Base-by-base conservation (phyloP, 805 yeast genomes). In the Kregervanrija fluxuum region DNA sequence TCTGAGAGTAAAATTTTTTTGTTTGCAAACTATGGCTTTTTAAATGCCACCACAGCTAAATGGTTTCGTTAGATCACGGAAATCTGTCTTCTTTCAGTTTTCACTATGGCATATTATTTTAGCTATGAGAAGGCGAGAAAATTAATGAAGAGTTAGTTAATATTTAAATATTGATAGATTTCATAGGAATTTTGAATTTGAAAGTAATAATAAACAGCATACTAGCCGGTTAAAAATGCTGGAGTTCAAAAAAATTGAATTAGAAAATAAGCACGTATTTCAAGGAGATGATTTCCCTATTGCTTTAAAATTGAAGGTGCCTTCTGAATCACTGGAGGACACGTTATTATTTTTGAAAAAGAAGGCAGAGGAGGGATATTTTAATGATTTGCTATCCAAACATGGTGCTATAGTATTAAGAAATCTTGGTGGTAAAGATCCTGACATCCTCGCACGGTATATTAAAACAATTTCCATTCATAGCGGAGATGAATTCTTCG, bases 251-350 rank as follows among this genome's bases (percentile, higher is more conserved):
- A 52, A 74, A 74, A 45, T 79, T 76, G 65, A 77, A 75, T 55
- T 73, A 67, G 56, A 61, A 61, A 30, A 89, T 82, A 54, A 79
- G 80, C n/a, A 88, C 69, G 54, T 67, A 82, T 46, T 73, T 81
- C 44, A 53, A 55, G 3, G 53, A 48, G 1, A 48, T 45, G 38
- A 36, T 5, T 36, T 36, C 3, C 38, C 38, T 4, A 30, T 36
- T 36, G 38, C 38, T 17, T 36, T 36, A 11, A 12, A 30, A 17
- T 14, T 16, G 11, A 30, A 36, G 22, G 22, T 17, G 22, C 22
- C 22, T 17, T 17, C 22, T 5, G 22, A 17, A 17, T 17, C 22
- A 17, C 5, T 17, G 22, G 47, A 37, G 10, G 36, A 32, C 1
- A 52, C 50, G 5, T 5, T 17, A 17, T 4, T 17, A 17, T 17